Base-by-base conservation (phyloP, 805 yeast species). In the Kodamaea leandrae region DNA sequence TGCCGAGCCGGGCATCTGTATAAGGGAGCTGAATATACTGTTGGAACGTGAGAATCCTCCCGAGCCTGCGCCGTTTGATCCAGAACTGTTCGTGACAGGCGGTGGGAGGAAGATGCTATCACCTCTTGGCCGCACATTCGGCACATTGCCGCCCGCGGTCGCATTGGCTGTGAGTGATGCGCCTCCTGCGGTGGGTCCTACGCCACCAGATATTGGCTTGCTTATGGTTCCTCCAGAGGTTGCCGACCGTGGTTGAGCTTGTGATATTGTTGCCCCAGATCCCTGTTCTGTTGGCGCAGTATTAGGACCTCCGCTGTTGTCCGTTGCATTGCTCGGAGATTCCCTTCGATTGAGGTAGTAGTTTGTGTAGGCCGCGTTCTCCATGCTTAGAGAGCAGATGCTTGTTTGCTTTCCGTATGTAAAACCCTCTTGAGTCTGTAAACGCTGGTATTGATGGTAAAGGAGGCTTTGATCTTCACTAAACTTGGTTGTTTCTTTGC, bases 1-100 rank as follows among this genome's bases (percentile, higher is more conserved):
- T 7, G 51, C 46, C 1, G 71, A 63, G 3, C 57, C 57, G 3
- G 74, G 74, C 12, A 68, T 50, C 44, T 68, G 72, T 16, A 69
- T 66, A 14, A 66, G 50, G 14, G 67, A 58, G 40, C 64, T 63
- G 51, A 68, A 40, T 6, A 40, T 40, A 32, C 39, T 40, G 26
- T 40, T 40, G 4, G 43, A 40, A n/a, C 39, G 38, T 2, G 39
- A 40, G 27, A 39, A 39, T 3, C 43, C 43, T 5, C 43, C 43
- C 9, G 33, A n/a, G 13, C 30, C 19, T 16, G 28, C 27, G 27
- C 32, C 19, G 26, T 30, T 24, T 6, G 36, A 13, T 4, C 15
- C 24, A 10, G 24, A 16, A 13, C 15, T 24, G 26, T 38, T 38
- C 26, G 24, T 28, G 20, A 39, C 26, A 6, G 43, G 43, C 5